Evolutionary conservation across 139 green algal genomes (phyloP), one percentile per base, ranked within the genome.

Genomic region (Chara braunii): DNA sequence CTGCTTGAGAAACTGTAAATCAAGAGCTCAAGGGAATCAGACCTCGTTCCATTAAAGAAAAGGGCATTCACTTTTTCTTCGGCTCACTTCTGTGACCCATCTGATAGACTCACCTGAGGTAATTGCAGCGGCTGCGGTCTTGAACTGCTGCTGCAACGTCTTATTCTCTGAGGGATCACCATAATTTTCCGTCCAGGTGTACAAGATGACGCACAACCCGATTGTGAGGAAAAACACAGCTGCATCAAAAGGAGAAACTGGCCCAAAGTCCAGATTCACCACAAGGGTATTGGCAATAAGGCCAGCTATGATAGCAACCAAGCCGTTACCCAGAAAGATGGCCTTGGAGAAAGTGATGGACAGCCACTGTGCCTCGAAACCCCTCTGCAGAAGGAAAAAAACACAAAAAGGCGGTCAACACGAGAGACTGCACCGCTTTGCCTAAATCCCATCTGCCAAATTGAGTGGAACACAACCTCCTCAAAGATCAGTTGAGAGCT

Each of bases 181-280:
- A 50, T 88, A 95, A 80, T 98, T 98, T 60, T 98, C 91, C 5
- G 63, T 73, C 92, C 92, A 98, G 2, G 78, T 87, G n/a, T 65
- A 14, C 5, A 69, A 32, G 44, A 98, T 90, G 35, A 94, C 70
- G 5, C 52, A 72, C 3, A 84, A 88, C 18, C 92, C 92, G 1
- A 85, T 43, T 5, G 86, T 40, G 11, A 98, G 79, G 34, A 94
- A 83, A 3, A 77, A 51, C 0, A 83, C 78, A 2, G 91, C 87
- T 0, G 90, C 89, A 55, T 98, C 92, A 74, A 98, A 98, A 8
- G 92, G 92, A 6, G 89, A 86, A 40, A 97, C 92, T 6, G 89
- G 89, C 5, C 92, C 91, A 9, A 95, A 51, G 5, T 42, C 7
- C 26, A 91, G 32, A 5, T 60, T 75, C 30, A 87, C 81, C 7